Conservation (phyloP, 306 rosid species). For the Quercus parvula region DNA sequence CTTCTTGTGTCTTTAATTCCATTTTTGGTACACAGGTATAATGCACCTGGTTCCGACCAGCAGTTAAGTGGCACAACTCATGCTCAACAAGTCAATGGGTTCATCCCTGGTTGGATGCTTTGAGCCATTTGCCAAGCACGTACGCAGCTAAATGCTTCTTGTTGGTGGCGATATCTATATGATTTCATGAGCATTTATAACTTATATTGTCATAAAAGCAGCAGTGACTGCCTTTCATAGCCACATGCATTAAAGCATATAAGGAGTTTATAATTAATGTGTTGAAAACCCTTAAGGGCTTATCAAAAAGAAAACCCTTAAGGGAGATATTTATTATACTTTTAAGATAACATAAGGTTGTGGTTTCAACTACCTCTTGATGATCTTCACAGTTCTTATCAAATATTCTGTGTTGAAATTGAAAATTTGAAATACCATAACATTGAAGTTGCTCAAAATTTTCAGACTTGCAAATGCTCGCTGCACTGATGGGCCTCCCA, state of each 20-base stretch:
- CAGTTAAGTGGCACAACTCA: constrained; percentile 39
- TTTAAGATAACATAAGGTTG: not conserved
- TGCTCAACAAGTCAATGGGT: constrained; percentile 48
- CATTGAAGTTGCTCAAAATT: not conserved
- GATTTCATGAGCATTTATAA: constrained; percentile 30
- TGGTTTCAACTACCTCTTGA: not conserved
- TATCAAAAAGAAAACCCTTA: not conserved
- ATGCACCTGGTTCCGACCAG: constrained; percentile 33
- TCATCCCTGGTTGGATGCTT: constrained; percentile 64
- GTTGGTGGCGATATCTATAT: constrained; percentile 28
- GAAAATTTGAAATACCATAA: not conserved
- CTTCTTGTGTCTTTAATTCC: not conserved
- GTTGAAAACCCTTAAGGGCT: not conserved
- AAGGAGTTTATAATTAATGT: constrained; percentile 24
- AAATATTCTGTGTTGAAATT: not conserved
- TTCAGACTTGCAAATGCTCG: not conserved
- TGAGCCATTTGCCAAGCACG: constrained; percentile 12
- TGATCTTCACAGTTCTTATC: not conserved
- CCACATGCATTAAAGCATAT: constrained; percentile 30
- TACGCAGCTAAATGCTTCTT: constrained; percentile 2
- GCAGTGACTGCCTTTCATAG: constrained; percentile 36
- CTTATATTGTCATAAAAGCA: constrained; percentile 30
- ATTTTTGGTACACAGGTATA: constrained; percentile 21
- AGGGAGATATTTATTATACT: constrained; percentile 1
- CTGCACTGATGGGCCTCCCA: not conserved